Base-by-base conservation (phyloP, 306 rosid genomes). In the Hippophae gyantsensis region DNA sequence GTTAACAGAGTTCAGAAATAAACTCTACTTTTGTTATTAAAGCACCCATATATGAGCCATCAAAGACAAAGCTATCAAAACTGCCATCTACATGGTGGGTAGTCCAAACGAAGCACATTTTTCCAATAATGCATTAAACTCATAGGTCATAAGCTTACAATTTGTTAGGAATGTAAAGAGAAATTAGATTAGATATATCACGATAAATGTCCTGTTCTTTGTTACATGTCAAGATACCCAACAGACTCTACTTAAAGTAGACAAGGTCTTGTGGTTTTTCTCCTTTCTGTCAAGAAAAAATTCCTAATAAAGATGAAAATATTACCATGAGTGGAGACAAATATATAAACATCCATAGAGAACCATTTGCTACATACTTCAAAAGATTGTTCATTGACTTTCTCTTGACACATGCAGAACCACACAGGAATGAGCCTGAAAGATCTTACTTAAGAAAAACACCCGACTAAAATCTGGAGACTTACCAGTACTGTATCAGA, bases 401-500 rank as follows among this genome's bases (percentile, higher is more conserved):
- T 44, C 52, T 10, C 25, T 13, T 45, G 64, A 43, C 48, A 54
- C 10, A 23, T 38, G 46, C 47, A 26, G 26, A 61, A 38, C n/a
- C 6, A 57, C 9, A 44, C 13, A 49, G 2, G 56, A 32, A 42
- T 48, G 47, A 14, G 43, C 14, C 5, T 47, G 57, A 43, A 43
- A 56, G 23, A 66, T 46, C 26, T 44, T 11, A 23, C 44, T 42
- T 6, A 46, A 8, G 41, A 42, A 8, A 43, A 25, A 43, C 42
- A 51, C n/a, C 38, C 7, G 7, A 40, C 54, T 11, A 42, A 42
- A 50, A 43, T 54, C 65, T 41, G 69, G 52, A 49, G 46, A 63
- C 80, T 62, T 76, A 90, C 96, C 95, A 92, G 71, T 44, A 84
- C 43, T 40, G 70, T 43, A 53, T 74, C 80, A 51, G 71, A 54